Conservation (phyloP, 164 flowering plant species). For the Chimonanthus praecox region DNA sequence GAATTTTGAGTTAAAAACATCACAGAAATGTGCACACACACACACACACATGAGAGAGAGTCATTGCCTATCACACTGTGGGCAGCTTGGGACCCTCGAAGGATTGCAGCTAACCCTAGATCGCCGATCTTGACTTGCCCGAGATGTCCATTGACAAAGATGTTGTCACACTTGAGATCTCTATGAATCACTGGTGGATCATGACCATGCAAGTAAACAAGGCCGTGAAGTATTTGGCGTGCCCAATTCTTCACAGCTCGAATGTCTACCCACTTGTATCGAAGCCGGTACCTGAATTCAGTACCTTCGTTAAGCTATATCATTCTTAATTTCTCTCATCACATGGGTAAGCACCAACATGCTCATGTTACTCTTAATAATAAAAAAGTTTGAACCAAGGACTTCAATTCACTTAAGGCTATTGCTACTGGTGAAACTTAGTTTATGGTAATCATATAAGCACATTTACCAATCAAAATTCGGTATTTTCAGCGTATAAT, state of each 20-base stretch:
- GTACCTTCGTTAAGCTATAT: not conserved
- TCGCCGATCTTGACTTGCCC: constrained; percentile 96
- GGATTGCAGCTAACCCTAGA: constrained; percentile 82
- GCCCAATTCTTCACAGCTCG: constrained; percentile 86
- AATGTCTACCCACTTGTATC: constrained; percentile 51
- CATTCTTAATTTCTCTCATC: not conserved
- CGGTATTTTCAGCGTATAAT: too few relatives aligned
- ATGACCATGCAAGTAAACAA: constrained; percentile 68
- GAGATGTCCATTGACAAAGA: constrained; percentile 89
- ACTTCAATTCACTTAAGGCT: too few relatives aligned
- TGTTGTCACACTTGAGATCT: constrained; percentile 94
- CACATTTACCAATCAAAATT: too few relatives aligned
- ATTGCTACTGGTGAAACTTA: too few relatives aligned
- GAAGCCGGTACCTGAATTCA: constrained; percentile 53
- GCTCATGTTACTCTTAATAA: not conserved
- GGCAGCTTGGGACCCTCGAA: constrained; percentile 59
- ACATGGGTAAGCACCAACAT: not conserved
- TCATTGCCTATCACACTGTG: constrained; percentile 77
- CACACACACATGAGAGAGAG: not conserved
- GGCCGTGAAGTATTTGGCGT: constrained; percentile 75
- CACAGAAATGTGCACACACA: too few relatives aligned
- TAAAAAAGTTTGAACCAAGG: too few relatives aligned
- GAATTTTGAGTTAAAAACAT: too few relatives aligned
- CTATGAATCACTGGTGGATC: constrained; percentile 93
- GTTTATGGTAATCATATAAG: too few relatives aligned